Conservation (phyloP, 441 rosid genomes). For the Aleurites moluccanus region DNA sequence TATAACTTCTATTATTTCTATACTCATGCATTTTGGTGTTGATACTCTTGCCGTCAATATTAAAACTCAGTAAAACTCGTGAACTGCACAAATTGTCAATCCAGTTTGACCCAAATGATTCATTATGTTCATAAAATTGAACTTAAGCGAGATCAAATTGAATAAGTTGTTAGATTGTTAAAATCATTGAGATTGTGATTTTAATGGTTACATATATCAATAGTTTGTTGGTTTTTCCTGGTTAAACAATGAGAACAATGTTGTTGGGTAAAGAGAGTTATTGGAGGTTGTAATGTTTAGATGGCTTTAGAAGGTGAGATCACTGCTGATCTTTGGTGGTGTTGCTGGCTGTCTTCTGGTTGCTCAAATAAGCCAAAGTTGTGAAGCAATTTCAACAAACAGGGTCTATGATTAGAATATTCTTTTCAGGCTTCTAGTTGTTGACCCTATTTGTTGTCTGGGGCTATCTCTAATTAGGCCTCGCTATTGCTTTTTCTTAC, state of each 20-base stretch:
- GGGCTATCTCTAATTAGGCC: too few species aligned
- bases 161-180: background rate
- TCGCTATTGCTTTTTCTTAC: too few species aligned
- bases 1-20: conserved; percentile 11
- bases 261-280: background rate
- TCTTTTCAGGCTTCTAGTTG: too few species aligned
- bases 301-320: too few species aligned
- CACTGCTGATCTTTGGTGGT: background rate
- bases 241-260: background rate
- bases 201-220: background rate
- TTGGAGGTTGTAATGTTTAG: background rate
- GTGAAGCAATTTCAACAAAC: too few species aligned
- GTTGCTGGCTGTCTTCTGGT: background rate
- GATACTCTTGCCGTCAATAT: background rate
- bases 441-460: too few species aligned
- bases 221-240: background rate
- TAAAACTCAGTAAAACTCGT: background rate
- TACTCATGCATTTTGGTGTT: conserved; percentile 6
- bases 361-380: background rate
- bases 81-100: background rate
- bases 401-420: too few species aligned
- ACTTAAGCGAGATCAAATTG: background rate
- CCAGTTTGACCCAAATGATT: background rate
- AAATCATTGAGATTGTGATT: background rate
- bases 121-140: background rate